These are phyloP conservation scores for Naganishia sp. DNA, from an alignment of 1,284 basidiomycete species.

Conservation along the genomic window DNA sequence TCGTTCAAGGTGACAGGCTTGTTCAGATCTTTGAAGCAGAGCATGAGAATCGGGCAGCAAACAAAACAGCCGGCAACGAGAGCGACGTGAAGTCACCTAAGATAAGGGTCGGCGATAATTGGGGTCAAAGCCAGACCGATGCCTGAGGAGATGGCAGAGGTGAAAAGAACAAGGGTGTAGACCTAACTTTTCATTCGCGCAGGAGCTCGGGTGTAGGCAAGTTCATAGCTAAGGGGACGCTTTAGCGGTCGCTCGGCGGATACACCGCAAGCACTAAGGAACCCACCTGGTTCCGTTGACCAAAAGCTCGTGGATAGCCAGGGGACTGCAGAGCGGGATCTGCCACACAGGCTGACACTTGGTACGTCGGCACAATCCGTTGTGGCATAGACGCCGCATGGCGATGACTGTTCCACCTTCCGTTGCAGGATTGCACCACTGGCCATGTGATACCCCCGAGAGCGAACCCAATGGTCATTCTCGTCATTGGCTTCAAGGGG, in stretches of 20 bases:
- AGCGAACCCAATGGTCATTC: slow-evolving; percentile 48
- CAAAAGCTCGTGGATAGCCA: slow-evolving; percentile 57
- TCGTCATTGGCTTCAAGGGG: slow-evolving; percentile 49
- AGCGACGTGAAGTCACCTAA: slow-evolving; percentile 55
- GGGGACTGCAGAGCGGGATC: slow-evolving; percentile 55
- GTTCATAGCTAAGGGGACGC: slow-evolving; percentile 49
- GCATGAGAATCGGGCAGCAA: slow-evolving; percentile 43
- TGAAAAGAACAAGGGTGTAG: slow-evolving; percentile 55
- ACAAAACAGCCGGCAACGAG: slow-evolving; percentile 48
- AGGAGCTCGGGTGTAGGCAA: slow-evolving; percentile 56
- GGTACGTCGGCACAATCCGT: slow-evolving; percentile 41
- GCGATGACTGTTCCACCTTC: slow-evolving; percentile 55
- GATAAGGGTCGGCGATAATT: slow-evolving; percentile 53
- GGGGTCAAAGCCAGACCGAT: slow-evolving; percentile 50
- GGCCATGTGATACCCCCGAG: slow-evolving; percentile 52
- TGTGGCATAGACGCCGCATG: slow-evolving; percentile 54
- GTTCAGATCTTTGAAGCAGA: slow-evolving; percentile 49
- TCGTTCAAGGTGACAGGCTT: slow-evolving; percentile 45
- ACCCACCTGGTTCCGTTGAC: slow-evolving; percentile 53
- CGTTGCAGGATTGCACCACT: slow-evolving; percentile 56
- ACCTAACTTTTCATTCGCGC: slow-evolving; percentile 55
- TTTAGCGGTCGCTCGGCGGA: no score
- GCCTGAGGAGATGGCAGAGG: slow-evolving; percentile 55
- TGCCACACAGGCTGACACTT: slow-evolving; percentile 47
- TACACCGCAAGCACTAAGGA: no score